Conservation (phyloP, 176 grass and related monocot genomes). For the Pharus latifolius region DNA sequence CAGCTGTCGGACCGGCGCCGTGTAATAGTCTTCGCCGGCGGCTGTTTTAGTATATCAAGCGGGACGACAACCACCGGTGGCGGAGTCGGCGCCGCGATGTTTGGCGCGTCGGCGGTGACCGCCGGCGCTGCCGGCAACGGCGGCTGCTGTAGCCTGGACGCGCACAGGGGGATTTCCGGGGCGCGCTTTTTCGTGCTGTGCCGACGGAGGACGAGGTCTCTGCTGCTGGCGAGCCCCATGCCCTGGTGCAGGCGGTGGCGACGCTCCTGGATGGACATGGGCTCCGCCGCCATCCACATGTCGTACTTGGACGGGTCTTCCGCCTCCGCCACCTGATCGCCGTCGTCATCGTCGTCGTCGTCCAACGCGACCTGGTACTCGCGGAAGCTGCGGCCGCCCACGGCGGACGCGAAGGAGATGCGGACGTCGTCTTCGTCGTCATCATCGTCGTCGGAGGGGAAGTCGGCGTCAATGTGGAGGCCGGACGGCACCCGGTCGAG, state of each 20-base stretch:
- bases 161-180: not conserved
- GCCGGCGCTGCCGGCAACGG: not conserved
- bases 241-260: conserved; percentile 76
- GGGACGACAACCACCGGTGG: not conserved
- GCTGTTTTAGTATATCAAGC: not conserved
- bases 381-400: conserved; percentile 45
- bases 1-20: conserved; percentile 27
- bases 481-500: conserved; percentile 75
- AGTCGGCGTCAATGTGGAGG: conserved; percentile 54
- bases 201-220: conserved; percentile 33
- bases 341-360: conserved; percentile 22
- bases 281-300: conserved; percentile 78
- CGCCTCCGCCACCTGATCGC: conserved; percentile 1
- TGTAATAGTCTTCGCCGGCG: conserved; percentile 2
- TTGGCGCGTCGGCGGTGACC: not conserved
- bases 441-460: conserved; percentile 43
- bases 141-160: not conserved
- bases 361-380: conserved; percentile 19
- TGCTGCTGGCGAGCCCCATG: conserved; percentile 57
- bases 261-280: conserved; percentile 74
- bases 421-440: conserved; percentile 61
- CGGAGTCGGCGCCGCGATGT: not conserved
- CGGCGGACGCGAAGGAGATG: conserved; percentile 67
- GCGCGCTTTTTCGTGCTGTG: conserved; percentile 41
- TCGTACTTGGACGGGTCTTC: conserved; percentile 45